phyloP scores from a whole-genome alignment of 441 rosid species.

The Populus hybrid region DNA sequence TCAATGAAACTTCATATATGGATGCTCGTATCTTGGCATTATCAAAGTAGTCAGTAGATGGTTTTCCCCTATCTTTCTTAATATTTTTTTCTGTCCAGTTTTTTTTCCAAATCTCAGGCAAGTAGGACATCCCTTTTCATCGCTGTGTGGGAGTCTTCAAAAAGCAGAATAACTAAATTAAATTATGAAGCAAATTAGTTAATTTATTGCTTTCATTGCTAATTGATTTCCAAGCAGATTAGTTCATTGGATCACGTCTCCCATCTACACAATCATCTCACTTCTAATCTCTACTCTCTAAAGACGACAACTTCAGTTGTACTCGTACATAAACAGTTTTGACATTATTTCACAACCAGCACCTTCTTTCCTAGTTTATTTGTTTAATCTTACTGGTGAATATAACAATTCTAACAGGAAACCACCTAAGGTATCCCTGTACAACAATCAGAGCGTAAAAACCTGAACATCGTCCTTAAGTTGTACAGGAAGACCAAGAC shows the following conservation, averaged over 20 bases:
- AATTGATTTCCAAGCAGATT: neutral
- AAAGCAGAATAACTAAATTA: neutral
- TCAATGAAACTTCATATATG: conserved; percentile 11
- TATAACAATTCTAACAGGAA: neutral
- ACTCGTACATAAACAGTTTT: neutral
- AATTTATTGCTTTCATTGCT: neutral
- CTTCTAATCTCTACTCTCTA: neutral
- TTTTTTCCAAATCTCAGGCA: neutral
- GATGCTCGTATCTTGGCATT: conserved; percentile 1
- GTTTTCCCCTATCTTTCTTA: neutral
- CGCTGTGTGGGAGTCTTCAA: neutral
- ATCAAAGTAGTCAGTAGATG: neutral
- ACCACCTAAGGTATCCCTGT: neutral
- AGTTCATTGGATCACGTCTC: neutral
- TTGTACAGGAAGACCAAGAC: neutral
- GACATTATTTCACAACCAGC: neutral
- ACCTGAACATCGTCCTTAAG: neutral
- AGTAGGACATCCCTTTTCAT: neutral
- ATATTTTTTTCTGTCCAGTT: neutral
- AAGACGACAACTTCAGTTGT: neutral
- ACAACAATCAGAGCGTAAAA: neutral
- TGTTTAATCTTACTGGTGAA: neutral
- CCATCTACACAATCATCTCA: neutral
- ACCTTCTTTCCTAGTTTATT: neutral
- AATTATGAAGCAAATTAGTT: neutral